A percentile compares a stretch with the other conserved stretches of the same genome.
These are phyloP conservation scores for Russula compacta DNA, from an alignment of 768 basidiomycete species.

Conservation along the genomic window DNA sequence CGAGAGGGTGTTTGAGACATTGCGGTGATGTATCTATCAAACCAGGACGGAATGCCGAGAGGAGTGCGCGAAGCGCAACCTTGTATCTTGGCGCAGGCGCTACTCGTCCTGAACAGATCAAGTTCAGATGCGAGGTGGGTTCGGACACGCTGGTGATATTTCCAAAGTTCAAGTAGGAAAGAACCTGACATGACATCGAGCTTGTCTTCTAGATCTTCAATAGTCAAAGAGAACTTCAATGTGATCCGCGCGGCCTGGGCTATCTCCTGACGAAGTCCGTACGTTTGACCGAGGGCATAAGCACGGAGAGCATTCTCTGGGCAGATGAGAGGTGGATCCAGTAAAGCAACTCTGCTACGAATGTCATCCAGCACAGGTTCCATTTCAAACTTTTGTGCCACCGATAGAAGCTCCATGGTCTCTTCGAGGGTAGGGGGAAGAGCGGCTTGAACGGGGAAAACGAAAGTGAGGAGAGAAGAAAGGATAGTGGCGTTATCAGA, in stretches of 20 bases:
- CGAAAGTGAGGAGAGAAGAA: not conserved
- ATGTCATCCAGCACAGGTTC: not conserved
- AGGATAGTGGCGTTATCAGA: not conserved
- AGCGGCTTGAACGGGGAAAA: not conserved
- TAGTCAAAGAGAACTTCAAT: not conserved
- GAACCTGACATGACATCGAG: not conserved
- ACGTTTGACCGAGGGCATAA: not conserved
- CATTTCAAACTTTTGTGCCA: slow-evolving; percentile 1
- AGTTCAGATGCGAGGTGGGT: not conserved
- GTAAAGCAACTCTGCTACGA: not conserved
- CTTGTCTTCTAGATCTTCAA: not conserved
- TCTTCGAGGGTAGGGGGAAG: not conserved
- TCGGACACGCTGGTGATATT: not conserved
- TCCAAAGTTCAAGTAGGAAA: slow-evolving; percentile 3
- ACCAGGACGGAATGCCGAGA: not conserved
- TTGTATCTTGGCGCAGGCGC: too few relatives aligned
- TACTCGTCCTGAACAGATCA: too few relatives aligned
- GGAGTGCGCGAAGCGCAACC: too few relatives aligned
- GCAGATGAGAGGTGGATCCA: not conserved
- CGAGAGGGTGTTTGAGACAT: not conserved
- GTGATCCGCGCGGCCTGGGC: not conserved
- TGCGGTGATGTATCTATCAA: not conserved
- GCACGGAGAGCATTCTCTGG: not conserved
- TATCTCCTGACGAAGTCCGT: not conserved
- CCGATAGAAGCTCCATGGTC: not conserved